Conservation (phyloP, 2,329 filamentous ascomycete genomes). For the Colletotrichum agaves region DNA sequence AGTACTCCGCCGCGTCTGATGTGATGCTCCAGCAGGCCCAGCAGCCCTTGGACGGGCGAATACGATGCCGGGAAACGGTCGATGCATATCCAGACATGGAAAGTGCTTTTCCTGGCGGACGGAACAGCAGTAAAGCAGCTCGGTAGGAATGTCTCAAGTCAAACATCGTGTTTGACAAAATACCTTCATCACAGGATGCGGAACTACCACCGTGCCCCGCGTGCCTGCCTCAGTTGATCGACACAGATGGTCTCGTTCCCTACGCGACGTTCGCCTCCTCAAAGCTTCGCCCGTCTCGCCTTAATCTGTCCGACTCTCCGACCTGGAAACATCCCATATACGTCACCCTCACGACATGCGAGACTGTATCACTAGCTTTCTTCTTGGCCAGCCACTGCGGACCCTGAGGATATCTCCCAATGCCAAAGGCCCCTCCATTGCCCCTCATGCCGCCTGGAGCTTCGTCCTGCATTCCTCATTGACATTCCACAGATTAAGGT, state of each 20-base stretch:
- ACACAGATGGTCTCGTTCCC: slow-evolving; percentile 27
- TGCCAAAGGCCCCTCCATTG: slow-evolving; percentile 4
- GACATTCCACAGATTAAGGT: slow-evolving; percentile 35
- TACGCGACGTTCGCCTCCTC: slow-evolving; percentile 9
- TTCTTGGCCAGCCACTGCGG: background rate
- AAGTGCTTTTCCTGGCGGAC: slow-evolving; percentile 15
- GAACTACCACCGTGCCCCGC: slow-evolving; percentile 2
- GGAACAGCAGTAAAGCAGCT: background rate
- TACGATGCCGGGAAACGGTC: slow-evolving; percentile 27
- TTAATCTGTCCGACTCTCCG: background rate
- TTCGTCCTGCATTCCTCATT: slow-evolving; percentile 15
- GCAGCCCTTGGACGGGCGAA: slow-evolving; percentile 19
- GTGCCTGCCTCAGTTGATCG: background rate
- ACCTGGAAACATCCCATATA: slow-evolving; percentile 18
- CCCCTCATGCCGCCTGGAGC: slow-evolving; percentile 8
- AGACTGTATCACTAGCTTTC: background rate
- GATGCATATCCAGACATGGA: slow-evolving; percentile 30
- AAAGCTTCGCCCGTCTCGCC: slow-evolving; percentile 10
- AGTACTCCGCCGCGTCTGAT: slow-evolving; percentile 20
- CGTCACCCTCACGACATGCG: slow-evolving; percentile 30
- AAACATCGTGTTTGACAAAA: slow-evolving; percentile 12
- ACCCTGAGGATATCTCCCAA: slow-evolving; percentile 13
- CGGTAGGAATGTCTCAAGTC: slow-evolving; percentile 7
- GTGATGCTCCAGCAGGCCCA: slow-evolving; percentile 14
- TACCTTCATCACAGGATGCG: slow-evolving; percentile 31